Base-by-base conservation (phyloP, 805 yeast species). In the Myxozyma neglecta region DNA sequence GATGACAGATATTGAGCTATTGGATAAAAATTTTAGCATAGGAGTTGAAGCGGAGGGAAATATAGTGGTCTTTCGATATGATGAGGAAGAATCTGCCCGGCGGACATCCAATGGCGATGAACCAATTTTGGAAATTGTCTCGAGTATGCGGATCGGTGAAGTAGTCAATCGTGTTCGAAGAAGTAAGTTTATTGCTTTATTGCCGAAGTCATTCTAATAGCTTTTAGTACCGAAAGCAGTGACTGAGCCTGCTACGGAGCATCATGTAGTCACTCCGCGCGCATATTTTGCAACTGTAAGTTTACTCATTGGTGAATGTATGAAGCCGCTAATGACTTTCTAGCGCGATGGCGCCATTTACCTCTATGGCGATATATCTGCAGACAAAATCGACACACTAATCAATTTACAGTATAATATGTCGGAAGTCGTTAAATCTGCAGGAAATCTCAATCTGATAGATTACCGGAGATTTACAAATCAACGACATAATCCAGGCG, bases 41-140 rank as follows among this genome's bases (percentile, higher is more conserved):
- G 69, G 64, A 3, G 57, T 58, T 4, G 69, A 66, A 36, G 69
- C 69, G 1, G 68, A 66, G 40, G 69, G 69, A 8, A 66, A 66
- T 37, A 47, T 66, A 36, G 69, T 62, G 8, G 57, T 62, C 3
- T 57, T 59, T 35, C 32, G 47, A 13, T 35, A 55, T 13, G 63
- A 59, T 6, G 32, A 20, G 13, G 45, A 13, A 20, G 53, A 45
- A 9, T 10, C 37, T 29, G 9, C 13, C 11, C 16, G 34, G 18
- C 42, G 35, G 29, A 32, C 34, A 13, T 11, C 35, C 9, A 29
- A 29, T n/a, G 52, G 51, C 20, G 60, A 53, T 13, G 62, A 53
- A 13, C 56, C 59, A 1, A 35, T 43, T 14, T 37, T 64, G 48
- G 63, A 62, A 29, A 49, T 64, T 9, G 47, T 58, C 6, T 39